phyloP scores from a whole-genome alignment of 306 rosid species.

The Cucumis melo region DNA sequence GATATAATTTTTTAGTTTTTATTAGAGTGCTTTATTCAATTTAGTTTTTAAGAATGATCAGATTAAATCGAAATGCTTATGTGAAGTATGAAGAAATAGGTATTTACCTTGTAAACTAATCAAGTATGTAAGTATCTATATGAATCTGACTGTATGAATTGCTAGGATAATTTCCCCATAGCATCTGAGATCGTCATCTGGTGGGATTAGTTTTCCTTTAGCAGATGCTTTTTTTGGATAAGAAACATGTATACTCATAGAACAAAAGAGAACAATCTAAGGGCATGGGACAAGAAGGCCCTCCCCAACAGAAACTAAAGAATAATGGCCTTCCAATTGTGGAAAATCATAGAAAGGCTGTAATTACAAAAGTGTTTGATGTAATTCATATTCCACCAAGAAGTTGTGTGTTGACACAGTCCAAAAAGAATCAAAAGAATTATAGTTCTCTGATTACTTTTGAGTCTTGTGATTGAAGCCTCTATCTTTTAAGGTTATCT shows the following conservation, averaged over 20 bases:
- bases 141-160: not conserved
- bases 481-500: not conserved
- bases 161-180: not conserved
- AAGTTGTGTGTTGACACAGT: too few relatives aligned
- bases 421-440: too few relatives aligned
- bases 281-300: too few relatives aligned
- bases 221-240: not conserved
- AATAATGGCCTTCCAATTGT: too few relatives aligned
- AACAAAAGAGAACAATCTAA: too few relatives aligned
- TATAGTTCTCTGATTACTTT: not conserved
- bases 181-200: not conserved
- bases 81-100: constrained; percentile 1
- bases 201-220: not conserved
- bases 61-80: not conserved
- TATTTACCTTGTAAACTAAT: not conserved
- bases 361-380: too few relatives aligned
- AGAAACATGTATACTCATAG: too few relatives aligned
- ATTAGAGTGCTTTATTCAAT: not conserved
- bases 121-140: not conserved
- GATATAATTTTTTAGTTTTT: too few relatives aligned
- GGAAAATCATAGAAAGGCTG: too few relatives aligned
- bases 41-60: not conserved
- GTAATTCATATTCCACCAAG: too few relatives aligned
- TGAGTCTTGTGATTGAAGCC: not conserved
- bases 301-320: too few relatives aligned